phyloP scores from a whole-genome alignment of 192 early-diverging fungal genomes.

The Chytriomyces hyalinus region DNA sequence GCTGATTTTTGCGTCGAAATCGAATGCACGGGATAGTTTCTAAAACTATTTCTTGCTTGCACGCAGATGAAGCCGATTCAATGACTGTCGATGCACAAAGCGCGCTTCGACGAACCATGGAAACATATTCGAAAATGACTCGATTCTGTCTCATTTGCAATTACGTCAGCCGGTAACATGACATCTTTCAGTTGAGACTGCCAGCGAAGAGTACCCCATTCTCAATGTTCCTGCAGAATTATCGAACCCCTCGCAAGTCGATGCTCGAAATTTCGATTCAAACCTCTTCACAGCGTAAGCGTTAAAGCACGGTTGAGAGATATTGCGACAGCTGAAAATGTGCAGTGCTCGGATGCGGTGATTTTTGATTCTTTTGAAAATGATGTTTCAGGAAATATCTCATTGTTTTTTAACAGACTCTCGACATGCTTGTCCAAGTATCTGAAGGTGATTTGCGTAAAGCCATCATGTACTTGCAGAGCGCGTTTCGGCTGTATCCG shows the following conservation, averaged over 20 bases:
- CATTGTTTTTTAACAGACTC: constrained; percentile 45
- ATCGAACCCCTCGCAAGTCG: constrained; percentile 93
- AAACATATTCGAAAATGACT: constrained; percentile 89
- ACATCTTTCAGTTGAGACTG: neutral
- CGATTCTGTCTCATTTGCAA: constrained; percentile 96
- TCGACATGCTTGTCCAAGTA: constrained; percentile 69
- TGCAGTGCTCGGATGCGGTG: constrained; percentile 63
- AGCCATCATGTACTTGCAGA: constrained; percentile 91
- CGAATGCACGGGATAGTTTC: neutral
- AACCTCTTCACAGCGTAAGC: constrained; percentile 70
- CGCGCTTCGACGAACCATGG: constrained; percentile 92
- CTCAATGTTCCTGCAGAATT: constrained; percentile 58
- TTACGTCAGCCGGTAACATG: constrained; percentile 67
- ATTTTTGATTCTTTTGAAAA: constrained; percentile 13
- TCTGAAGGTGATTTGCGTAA: constrained; percentile 92
- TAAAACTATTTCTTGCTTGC: neutral
- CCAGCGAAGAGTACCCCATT: too few species aligned
- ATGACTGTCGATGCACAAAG: constrained; percentile 95
- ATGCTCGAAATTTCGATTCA: constrained; percentile 96
- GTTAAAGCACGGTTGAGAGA: constrained; percentile 65
- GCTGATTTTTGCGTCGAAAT: neutral
- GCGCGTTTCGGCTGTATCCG: constrained; percentile 68
- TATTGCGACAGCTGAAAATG: constrained; percentile 72
- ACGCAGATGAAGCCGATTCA: constrained; percentile 93
- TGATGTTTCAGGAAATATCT: neutral